Base-by-base conservation (phyloP, 1,139 yeast genomes). In the Entelexis paramagnoliae region DNA sequence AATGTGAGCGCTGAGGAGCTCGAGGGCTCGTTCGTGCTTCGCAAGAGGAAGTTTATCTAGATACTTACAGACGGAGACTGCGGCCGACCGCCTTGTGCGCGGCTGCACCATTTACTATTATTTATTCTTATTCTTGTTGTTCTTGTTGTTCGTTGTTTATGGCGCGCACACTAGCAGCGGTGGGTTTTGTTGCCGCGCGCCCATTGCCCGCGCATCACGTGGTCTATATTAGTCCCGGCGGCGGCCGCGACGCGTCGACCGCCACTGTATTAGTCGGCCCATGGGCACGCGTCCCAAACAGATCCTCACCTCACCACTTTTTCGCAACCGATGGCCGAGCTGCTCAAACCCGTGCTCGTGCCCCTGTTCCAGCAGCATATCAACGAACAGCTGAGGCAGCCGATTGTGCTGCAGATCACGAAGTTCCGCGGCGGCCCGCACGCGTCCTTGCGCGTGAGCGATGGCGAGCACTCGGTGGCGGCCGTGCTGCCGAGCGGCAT, bases 11-110 rank as follows among this genome's bases (percentile, higher is more conserved):
- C 36, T 4, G 35, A 43, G 13, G 56, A 53, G 20, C 46, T 45
- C 1, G 54, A 51, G 38, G 56, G 56, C 16, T 51, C 56, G 17
- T 51, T 53, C 42, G 50, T 53, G 29, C 36, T 44, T 11, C 40
- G 32, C 16, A 44, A 44, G 34, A 44, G 24, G 28, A 20, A 11
- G 28, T 8, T 35, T 13, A 20, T 24, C 6, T 34, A 3, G 24
- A 22, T 4, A 22, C 24, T n/a, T n/a, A n/a, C n/a, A n/a, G n/a
- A n/a, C n/a, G n/a, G n/a, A n/a, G n/a, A n/a, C n/a, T n/a, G n/a
- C n/a, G n/a, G n/a, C n/a, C n/a, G n/a, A n/a, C n/a, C n/a, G n/a
- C n/a, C n/a, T n/a, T n/a, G n/a, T n/a, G n/a, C n/a, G n/a, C n/a
- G n/a, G n/a, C n/a, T n/a, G 24, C 24, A 4, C 6, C 4, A 22